phyloP scores from a whole-genome alignment of 108 stramenopile species.

The Ochromonas danica region DNA sequence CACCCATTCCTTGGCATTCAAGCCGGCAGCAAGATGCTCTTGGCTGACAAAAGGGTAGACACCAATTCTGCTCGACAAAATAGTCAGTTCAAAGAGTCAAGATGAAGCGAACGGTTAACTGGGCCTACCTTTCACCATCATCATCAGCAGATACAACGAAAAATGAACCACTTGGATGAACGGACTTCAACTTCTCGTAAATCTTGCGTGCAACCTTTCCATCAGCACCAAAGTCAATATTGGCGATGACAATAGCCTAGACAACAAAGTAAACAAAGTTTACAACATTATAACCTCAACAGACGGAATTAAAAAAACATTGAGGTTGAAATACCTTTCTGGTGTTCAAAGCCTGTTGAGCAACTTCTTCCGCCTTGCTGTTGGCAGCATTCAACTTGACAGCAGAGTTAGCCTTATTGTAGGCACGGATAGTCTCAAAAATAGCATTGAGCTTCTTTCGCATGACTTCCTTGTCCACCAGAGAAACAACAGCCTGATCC shows the following conservation, averaged over 20 bases:
- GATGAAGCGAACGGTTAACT: no score
- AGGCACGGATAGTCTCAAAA: constrained; percentile 65
- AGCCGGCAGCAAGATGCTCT: constrained; percentile 62
- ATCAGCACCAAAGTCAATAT: constrained; percentile 83
- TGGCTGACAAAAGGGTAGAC: constrained; percentile 73
- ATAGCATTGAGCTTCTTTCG: constrained; percentile 68
- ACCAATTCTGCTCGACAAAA: constrained; percentile 67
- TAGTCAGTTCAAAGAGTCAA: no score
- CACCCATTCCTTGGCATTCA: constrained; percentile 80
- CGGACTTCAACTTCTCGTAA: constrained; percentile 72
- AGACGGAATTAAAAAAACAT: constrained; percentile 64
- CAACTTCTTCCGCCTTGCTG: neutral
- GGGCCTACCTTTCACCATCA: constrained; percentile 37
- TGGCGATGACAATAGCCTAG: constrained; percentile 69
- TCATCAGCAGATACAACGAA: constrained; percentile 72
- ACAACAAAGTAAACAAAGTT: constrained; percentile 62
- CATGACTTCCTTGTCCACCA: constrained; percentile 65
- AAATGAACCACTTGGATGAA: constrained; percentile 74
- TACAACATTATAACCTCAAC: constrained; percentile 45
- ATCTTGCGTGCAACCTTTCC: constrained; percentile 81
- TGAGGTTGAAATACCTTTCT: neutral
- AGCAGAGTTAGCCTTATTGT: constrained; percentile 63
- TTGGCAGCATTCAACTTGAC: neutral
- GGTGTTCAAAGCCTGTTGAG: neutral
- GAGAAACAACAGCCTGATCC: constrained; percentile 65